Evolutionary conservation across 768 basidiomycete species (phyloP).

Genomic region (Xerocomus potaroensis): DNA sequence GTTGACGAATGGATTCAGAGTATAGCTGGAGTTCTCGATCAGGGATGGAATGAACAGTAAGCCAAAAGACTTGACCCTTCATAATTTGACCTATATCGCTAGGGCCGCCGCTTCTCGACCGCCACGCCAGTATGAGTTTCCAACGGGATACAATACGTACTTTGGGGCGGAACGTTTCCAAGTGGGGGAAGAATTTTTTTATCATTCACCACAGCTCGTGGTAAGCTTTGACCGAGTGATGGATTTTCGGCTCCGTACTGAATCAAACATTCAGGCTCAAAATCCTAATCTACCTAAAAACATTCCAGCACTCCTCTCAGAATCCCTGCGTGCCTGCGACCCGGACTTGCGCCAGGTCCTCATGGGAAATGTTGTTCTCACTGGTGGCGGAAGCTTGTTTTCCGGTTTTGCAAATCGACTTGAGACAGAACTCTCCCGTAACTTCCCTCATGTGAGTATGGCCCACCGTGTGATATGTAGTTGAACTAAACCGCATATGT

Average conservation of each 20-base stretch:
- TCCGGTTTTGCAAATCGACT: constrained; percentile 84
- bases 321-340: constrained; percentile 81
- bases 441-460: constrained; percentile 72
- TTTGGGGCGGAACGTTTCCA: constrained; percentile 80
- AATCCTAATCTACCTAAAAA: constrained; percentile 73
- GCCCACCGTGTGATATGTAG: not conserved
- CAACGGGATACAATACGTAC: constrained; percentile 83
- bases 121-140: constrained; percentile 84
- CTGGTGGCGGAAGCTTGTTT: constrained; percentile 90
- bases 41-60: constrained; percentile 87
- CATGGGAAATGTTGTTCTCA: constrained; percentile 89
- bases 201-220: constrained; percentile 55
- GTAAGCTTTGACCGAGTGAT: constrained; percentile 31
- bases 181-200: constrained; percentile 88
- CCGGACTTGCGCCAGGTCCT: constrained; percentile 88
- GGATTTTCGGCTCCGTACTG: constrained; percentile 2
- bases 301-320: constrained; percentile 70
- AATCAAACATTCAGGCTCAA: constrained; percentile 32
- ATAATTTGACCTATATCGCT: constrained; percentile 1
- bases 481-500: constrained; percentile 15
- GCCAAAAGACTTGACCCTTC: constrained; percentile 19
- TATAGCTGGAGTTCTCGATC: constrained; percentile 79
- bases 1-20: constrained; percentile 94
- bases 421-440: constrained; percentile 64
- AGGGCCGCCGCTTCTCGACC: constrained; percentile 58